These are phyloP conservation scores for Lachancea thermotolerans DNA, from an alignment of 805 yeast species.

Conservation along the genomic window DNA sequence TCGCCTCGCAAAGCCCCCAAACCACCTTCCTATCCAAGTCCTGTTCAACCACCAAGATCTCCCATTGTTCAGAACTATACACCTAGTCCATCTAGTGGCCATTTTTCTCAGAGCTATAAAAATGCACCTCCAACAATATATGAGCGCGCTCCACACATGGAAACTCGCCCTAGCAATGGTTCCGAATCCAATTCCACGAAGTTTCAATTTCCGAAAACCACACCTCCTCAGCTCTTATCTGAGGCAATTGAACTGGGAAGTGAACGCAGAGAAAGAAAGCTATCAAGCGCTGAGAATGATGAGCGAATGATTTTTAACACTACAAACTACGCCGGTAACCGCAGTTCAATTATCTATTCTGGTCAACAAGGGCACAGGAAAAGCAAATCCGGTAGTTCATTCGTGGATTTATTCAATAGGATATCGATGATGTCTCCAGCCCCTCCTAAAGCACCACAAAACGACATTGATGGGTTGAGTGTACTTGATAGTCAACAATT, in stretches of 20 bases:
- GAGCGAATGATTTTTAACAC: background rate
- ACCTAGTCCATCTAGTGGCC: constrained; percentile 5
- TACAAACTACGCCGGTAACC: constrained; percentile 11
- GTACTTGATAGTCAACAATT: constrained; percentile 12
- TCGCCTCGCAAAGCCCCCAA: constrained; percentile 72
- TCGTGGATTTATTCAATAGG: constrained; percentile 31
- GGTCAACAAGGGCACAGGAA: constrained; percentile 20
- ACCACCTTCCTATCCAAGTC: constrained; percentile 50
- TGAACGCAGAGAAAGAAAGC: too few species aligned
- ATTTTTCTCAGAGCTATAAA: constrained; percentile 10
- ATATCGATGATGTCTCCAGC: constrained; percentile 22
- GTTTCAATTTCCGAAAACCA: constrained; percentile 6
- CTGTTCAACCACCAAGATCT: constrained; percentile 34
- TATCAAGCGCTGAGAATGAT: background rate
- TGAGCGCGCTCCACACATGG: constrained; percentile 13
- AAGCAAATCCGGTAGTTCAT: constrained; percentile 29
- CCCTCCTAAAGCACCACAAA: constrained; percentile 2
- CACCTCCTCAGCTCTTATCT: constrained; percentile 7
- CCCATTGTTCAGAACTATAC: constrained; percentile 17
- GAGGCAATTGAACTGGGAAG: constrained; percentile 3
- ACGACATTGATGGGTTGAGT: background rate
- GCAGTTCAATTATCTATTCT: constrained; percentile 18
- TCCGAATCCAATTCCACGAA: constrained; percentile 3
- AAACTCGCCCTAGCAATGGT: constrained; percentile 1
- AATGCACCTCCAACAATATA: constrained; percentile 25